Base-by-base conservation (phyloP, 768 basidiomycete genomes). In the Mycena haematopus region DNA sequence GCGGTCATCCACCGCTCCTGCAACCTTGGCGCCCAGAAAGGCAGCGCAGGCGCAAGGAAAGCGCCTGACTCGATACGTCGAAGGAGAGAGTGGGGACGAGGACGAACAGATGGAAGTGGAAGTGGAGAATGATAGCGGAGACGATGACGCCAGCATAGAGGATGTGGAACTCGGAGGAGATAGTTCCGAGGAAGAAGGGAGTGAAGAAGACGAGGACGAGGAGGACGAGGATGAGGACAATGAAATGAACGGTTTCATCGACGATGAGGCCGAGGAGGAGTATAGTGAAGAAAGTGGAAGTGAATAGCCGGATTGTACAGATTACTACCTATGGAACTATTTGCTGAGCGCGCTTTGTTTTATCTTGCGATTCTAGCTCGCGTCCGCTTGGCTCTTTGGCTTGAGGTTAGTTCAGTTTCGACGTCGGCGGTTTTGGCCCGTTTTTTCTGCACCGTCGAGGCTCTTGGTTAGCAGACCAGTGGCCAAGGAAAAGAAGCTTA, bases 71-170 rank as follows among this genome's bases (percentile, higher is more conserved):
- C 82, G 80, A 62, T 93, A 92, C 68, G 86, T 90, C 25, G 91
- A 95, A 75, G 93, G 95, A 1, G 90, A 93, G 70, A 90, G 89
- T 56, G 89, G 86, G 33, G 86, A 85, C 52, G 86, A 89, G 56
- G 85, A 84, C 44, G 84, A 83, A 25, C 77, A 77, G 35, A 80
- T 83, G 73, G 86, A 86, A 44, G 78, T 82, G 47, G 87, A 87
- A 52, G 82, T 89, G 33, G 86, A 82, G 69, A 78, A 81, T 45
- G 87, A 89, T 68, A 86, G 82, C 40, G 87, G 77, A 8, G 87
- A 86, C 60, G 90, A 91, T 36, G 86, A 81, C 35, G 91, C 88
- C 13, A 92, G 92, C 69, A 77, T 93, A 46, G 93, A 92, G 70
- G 90, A 92, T 69, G 82, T 92, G 21, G 91, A 91, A 68, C 76